Conservation (phyloP, 2,329 filamentous ascomycete species). For the Akanthomyces muscarius region DNA sequence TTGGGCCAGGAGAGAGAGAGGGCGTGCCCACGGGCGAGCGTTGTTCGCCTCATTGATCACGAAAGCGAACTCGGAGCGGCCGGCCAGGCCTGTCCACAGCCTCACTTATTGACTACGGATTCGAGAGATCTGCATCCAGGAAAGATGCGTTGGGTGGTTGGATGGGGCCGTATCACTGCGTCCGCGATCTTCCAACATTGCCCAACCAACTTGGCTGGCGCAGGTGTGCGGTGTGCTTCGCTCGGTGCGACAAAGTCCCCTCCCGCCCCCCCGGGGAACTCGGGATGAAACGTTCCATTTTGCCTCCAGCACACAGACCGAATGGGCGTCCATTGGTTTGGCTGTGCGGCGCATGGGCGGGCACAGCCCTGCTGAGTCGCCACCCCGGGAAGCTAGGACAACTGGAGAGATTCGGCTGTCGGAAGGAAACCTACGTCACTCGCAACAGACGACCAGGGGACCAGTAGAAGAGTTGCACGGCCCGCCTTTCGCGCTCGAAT, state of each 20-base stretch:
- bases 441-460: too few relatives aligned
- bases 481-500: neutral
- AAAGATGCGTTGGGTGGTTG: too few relatives aligned
- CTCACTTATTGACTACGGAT: too few relatives aligned
- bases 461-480: too few relatives aligned
- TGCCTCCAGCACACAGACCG: constrained; percentile 10
- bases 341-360: neutral
- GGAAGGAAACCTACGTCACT: neutral
- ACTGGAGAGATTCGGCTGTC: neutral
- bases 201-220: neutral
- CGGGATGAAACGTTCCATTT: constrained; percentile 23
- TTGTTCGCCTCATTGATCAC: too few relatives aligned
- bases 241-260: constrained; percentile 6
- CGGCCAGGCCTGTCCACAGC: too few relatives aligned
- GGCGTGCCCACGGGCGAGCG: too few relatives aligned
- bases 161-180: neutral
- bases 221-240: neutral
- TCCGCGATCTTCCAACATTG: neutral
- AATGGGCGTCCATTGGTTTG: neutral
- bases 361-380: constrained; percentile 4
- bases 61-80: too few relatives aligned
- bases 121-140: too few relatives aligned
- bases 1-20: too few relatives aligned
- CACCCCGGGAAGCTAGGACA: neutral
- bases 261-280: neutral